A percentile compares a stretch with the other conserved stretches of the same genome.
Evolutionary conservation across 306 rosid species (phyloP).

Genomic region (Lotus japonicus): DNA sequence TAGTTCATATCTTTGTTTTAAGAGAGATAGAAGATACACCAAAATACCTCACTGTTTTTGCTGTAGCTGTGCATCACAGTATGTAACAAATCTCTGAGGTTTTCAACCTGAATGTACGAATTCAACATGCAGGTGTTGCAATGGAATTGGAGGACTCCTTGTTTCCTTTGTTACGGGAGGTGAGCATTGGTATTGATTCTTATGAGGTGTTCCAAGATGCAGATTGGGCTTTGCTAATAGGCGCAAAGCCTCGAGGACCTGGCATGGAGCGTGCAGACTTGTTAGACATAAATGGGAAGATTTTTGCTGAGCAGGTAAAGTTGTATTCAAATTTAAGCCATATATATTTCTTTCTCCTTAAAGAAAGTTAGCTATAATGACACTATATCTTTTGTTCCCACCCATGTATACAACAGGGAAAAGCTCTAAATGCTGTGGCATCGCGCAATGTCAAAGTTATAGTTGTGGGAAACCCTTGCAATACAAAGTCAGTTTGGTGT

Average conservation of each 20-base stretch:
- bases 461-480: conserved; percentile 96
- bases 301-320: conserved; percentile 74
- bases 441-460: conserved; percentile 84
- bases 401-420: conserved; percentile 46
- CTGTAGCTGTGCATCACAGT: not conserved
- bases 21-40: too few species aligned
- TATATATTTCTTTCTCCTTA: not conserved
- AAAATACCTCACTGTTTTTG: not conserved
- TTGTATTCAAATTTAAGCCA: not conserved
- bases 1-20: too few species aligned
- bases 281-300: conserved; percentile 85
- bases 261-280: conserved; percentile 91
- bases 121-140: conserved; percentile 71
- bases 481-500: conserved; percentile 68
- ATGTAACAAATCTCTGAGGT: not conserved
- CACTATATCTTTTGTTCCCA: too few species aligned
- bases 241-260: conserved; percentile 99
- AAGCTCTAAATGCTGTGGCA: conserved; percentile 80
- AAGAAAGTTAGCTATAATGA: not conserved
- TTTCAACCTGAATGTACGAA: conserved; percentile 4
- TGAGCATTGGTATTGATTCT: conserved; percentile 76
- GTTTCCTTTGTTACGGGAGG: conserved; percentile 90
- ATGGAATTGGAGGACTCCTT: conserved; percentile 97
- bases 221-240: conserved; percentile 91
- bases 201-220: conserved; percentile 94